Percentiles rank a stretch among this genome's conserved stretches.
phyloP scores from a whole-genome alignment of 805 yeast genomes.

The Kockiozyma suomiensis region DNA sequence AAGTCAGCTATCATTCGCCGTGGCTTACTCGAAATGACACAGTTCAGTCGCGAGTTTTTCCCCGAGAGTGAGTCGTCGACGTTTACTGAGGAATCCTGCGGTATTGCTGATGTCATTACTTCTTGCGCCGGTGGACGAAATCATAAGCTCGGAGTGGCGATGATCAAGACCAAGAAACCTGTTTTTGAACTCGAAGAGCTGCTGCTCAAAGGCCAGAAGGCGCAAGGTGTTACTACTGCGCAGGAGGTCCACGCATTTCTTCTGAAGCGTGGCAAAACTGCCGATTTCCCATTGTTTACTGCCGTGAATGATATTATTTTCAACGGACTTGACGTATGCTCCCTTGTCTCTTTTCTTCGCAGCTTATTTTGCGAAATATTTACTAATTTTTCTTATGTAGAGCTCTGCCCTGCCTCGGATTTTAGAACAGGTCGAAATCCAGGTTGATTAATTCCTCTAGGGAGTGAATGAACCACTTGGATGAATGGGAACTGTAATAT shows the following conservation, averaged over 20 bases:
- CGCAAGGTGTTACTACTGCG: conserved; percentile 92
- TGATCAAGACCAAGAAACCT: conserved; percentile 55
- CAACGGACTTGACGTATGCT: conserved; percentile 53
- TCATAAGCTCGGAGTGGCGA: conserved; percentile 61
- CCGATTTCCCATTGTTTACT: conserved; percentile 79
- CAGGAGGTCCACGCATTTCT: conserved; percentile 89
- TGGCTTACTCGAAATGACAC: conserved; percentile 87
- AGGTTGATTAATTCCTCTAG: background rate
- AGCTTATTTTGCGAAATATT: background rate
- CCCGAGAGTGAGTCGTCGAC: conserved; percentile 71
- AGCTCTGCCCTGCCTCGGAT: conserved; percentile 25
- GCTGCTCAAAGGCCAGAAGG: conserved; percentile 90
- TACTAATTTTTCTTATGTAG: background rate
- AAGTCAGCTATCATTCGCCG: conserved; percentile 97
- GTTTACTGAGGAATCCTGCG: conserved; percentile 91
- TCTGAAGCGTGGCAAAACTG: conserved; percentile 52
- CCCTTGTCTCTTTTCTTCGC: background rate
- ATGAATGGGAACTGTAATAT: no score
- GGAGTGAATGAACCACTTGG: no score
- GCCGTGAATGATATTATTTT: conserved; percentile 83
- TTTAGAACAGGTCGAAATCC: conserved; percentile 20
- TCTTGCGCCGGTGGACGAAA: conserved; percentile 98
- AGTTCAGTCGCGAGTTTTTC: conserved; percentile 81
- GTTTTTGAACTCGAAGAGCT: conserved; percentile 83
- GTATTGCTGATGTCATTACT: conserved; percentile 97